phyloP scores from a whole-genome alignment of 345 rosid species.

The Nephelium lappaceum region DNA sequence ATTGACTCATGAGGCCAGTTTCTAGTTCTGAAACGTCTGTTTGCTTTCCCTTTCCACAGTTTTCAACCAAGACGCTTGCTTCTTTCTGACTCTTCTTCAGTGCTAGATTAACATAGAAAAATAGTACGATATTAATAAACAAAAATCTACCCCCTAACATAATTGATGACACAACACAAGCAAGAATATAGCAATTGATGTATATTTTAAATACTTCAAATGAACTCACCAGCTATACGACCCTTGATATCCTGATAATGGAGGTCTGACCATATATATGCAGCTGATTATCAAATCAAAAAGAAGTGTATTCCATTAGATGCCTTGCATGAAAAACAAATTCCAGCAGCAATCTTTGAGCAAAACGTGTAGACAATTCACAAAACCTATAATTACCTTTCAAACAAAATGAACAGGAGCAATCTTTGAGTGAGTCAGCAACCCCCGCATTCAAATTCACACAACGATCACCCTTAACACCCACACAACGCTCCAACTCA shows the following conservation, averaged over 20 bases:
- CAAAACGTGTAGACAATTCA: background rate
- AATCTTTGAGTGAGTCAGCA: slow-evolving; percentile 56
- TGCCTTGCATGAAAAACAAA: background rate
- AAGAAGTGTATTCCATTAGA: slow-evolving; percentile 21
- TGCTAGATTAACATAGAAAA: slow-evolving; percentile 36
- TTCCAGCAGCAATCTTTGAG: background rate
- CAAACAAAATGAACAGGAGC: slow-evolving; percentile 85
- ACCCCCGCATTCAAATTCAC: slow-evolving; percentile 37
- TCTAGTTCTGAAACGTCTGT: slow-evolving; percentile 49
- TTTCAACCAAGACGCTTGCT: slow-evolving; percentile 61
- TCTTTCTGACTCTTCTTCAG: slow-evolving; percentile 83
- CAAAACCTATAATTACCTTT: slow-evolving; percentile 50
- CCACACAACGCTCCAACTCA: slow-evolving; percentile 54
- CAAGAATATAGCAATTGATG: slow-evolving; percentile 4
- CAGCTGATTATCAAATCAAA: slow-evolving; percentile 55
- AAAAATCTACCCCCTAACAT: background rate
- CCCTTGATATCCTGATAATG: slow-evolving; percentile 90
- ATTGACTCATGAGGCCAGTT: slow-evolving; percentile 60
- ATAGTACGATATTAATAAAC: background rate
- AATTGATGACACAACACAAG: slow-evolving; percentile 7
- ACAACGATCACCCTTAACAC: slow-evolving; percentile 37
- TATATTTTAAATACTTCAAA: background rate
- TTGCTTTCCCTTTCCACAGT: slow-evolving; percentile 46
- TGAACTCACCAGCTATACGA: slow-evolving; percentile 61
- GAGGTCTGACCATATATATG: slow-evolving; percentile 90